Conservation (phyloP, 83 land plant genomes). For the Diphasiastrum complanatum region DNA sequence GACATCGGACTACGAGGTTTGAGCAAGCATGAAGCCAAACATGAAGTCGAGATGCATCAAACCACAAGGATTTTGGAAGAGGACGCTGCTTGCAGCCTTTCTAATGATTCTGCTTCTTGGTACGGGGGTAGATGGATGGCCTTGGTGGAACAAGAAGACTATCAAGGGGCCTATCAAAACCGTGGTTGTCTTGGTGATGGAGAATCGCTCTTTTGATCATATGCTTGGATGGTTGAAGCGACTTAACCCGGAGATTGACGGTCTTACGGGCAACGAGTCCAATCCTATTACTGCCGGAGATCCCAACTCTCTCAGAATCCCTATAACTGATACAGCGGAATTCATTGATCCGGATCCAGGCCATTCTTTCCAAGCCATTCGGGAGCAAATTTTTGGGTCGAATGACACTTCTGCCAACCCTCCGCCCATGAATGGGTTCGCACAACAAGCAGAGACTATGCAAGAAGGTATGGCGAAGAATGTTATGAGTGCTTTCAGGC, state of each 20-base stretch:
- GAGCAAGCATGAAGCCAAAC: no score
- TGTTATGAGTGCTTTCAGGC: slow-evolving; percentile 81
- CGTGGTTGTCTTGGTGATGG: slow-evolving; percentile 78
- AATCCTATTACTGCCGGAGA: slow-evolving; percentile 42
- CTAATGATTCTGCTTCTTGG: no score
- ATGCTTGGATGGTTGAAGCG: slow-evolving; percentile 88
- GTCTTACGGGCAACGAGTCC: slow-evolving; percentile 62
- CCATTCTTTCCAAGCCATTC: slow-evolving; percentile 70
- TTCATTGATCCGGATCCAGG: slow-evolving; percentile 86
- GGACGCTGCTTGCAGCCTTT: no score
- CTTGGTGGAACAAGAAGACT: no score
- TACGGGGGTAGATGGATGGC: no score
- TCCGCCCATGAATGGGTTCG: slow-evolving; percentile 80
- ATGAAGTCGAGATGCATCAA: no score
- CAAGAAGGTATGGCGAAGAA: slow-evolving; percentile 32
- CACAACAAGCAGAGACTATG: slow-evolving; percentile 60
- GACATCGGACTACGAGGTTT: no score
- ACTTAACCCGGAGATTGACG: slow-evolving; percentile 54
- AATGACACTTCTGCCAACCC: slow-evolving; percentile 18
- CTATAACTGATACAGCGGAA: slow-evolving; percentile 57
- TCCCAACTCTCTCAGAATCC: slow-evolving; percentile 26
- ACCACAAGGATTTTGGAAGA: no score
- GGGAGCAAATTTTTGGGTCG: slow-evolving; percentile 69
- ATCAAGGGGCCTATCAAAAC: slow-evolving; percentile 57
- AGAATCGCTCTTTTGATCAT: slow-evolving; percentile 90